A percentile compares a stretch with the other conserved stretches of the same genome.
These are phyloP conservation scores for Medicago ruthenica DNA, from an alignment of 306 rosid genomes.

Conservation along the genomic window DNA sequence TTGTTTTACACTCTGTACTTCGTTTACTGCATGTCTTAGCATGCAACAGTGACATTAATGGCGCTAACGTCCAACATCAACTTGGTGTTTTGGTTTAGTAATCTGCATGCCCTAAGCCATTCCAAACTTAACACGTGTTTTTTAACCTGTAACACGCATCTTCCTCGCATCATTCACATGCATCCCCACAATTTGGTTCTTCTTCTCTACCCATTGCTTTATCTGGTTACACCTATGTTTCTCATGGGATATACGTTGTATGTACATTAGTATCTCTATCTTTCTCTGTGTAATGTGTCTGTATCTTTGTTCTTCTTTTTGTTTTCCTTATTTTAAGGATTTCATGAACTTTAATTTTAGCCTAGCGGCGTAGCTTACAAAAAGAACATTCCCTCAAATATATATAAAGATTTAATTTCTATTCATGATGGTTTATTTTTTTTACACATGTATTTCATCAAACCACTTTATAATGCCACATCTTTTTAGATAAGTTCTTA, in stretches of 20 bases:
- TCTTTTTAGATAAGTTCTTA: too few species aligned
- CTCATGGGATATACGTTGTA: background rate
- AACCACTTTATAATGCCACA: too few species aligned
- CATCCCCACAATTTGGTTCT: constrained; percentile 9
- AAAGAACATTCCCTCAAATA: too few species aligned
- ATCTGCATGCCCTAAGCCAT: constrained; percentile 25
- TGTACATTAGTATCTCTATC: too few species aligned
- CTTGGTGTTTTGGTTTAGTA: constrained; percentile 19
- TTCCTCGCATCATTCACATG: constrained; percentile 32
- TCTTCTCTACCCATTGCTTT: constrained; percentile 33
- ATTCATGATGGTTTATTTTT: too few species aligned
- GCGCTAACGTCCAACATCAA: constrained; percentile 38
- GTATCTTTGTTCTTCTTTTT: too few species aligned
- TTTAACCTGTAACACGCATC: constrained; percentile 30
- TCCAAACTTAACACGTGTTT: constrained; percentile 27
- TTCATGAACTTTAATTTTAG: too few species aligned
- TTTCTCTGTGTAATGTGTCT: too few species aligned
- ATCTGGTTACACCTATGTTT: constrained; percentile 44
- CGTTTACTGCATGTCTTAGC: constrained; percentile 24
- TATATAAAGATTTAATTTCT: too few species aligned
- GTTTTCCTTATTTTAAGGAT: too few species aligned
- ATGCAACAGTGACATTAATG: constrained; percentile 44
- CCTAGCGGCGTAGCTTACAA: too few species aligned
- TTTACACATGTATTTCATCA: too few species aligned
- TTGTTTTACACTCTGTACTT: constrained; percentile 27